Conservation (phyloP, 1,284 basidiomycete species). For the Naganishia albida region DNA sequence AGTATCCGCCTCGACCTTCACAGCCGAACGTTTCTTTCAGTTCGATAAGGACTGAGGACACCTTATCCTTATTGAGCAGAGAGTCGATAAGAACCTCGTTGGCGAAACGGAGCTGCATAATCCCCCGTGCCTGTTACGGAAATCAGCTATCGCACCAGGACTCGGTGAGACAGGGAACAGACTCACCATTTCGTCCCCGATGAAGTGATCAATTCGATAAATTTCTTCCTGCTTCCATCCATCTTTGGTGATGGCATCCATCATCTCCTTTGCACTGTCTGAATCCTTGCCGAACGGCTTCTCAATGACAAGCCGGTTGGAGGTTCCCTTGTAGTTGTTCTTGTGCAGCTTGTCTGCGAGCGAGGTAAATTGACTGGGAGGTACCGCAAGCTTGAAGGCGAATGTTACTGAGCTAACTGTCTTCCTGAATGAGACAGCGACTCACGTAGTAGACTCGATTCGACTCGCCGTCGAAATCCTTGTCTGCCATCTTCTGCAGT, state of each 20-base stretch:
- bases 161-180: neutral
- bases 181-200: slow-evolving; percentile 33
- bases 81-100: slow-evolving; percentile 40
- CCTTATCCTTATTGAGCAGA: slow-evolving; percentile 48
- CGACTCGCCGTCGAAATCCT: slow-evolving; percentile 31
- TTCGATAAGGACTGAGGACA: slow-evolving; percentile 51
- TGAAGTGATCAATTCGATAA: slow-evolving; percentile 34
- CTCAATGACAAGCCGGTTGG: slow-evolving; percentile 36
- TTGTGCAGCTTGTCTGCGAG: slow-evolving; percentile 30
- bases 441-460: slow-evolving; percentile 34
- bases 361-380: slow-evolving; percentile 32
- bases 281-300: slow-evolving; percentile 38
- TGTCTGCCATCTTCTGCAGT: slow-evolving; percentile 30
- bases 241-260: slow-evolving; percentile 33
- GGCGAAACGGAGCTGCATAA: slow-evolving; percentile 28
- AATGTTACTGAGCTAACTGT: neutral
- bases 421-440: neutral
- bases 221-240: slow-evolving; percentile 35
- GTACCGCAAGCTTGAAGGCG: slow-evolving; percentile 27
- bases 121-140: slow-evolving; percentile 8
- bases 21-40: slow-evolving; percentile 54
- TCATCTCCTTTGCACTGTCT: slow-evolving; percentile 35
- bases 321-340: slow-evolving; percentile 31
- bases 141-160: neutral
- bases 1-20: slow-evolving; percentile 53